These are phyloP conservation scores for Candida nitratophila DNA, from an alignment of 805 yeast genomes.

Conservation along the genomic window DNA sequence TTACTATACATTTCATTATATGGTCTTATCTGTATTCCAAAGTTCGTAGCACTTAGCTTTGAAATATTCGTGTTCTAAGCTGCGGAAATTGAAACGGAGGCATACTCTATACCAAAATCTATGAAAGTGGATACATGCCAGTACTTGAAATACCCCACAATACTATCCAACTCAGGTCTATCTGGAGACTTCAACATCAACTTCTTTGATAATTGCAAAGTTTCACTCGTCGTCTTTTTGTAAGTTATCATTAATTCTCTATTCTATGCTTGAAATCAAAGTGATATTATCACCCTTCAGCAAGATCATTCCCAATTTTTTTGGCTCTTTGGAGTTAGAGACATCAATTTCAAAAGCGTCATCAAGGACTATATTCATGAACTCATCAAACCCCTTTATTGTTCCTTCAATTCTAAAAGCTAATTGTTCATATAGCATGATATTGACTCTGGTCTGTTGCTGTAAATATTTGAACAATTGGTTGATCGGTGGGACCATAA, in stretches of 20 bases:
- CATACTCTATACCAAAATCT: too few species aligned
- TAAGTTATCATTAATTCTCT: background rate
- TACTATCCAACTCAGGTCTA: too few species aligned
- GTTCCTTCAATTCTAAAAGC: conserved; percentile 72
- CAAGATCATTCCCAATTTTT: conserved; percentile 64
- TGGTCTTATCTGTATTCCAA: too few species aligned
- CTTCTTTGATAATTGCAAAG: too few species aligned
- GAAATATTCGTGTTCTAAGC: too few species aligned
- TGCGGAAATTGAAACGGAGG: too few species aligned
- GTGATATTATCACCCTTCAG: conserved; percentile 94
- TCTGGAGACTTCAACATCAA: too few species aligned
- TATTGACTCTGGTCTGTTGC: conserved; percentile 68
- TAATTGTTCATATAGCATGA: conserved; percentile 88
- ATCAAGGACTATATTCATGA: conserved; percentile 74
- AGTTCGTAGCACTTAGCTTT: too few species aligned
- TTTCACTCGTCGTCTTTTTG: too few species aligned
- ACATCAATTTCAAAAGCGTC: conserved; percentile 56
- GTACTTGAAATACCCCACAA: too few species aligned
- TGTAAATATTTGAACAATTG: conserved; percentile 82
- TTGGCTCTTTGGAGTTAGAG: conserved; percentile 34
- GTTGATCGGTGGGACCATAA: conserved; percentile 85
- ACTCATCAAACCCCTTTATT: conserved; percentile 92
- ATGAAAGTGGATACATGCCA: too few species aligned
- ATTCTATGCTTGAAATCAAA: conserved; percentile 40
- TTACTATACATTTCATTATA: too few species aligned